phyloP scores from a whole-genome alignment of 495 filamentous ascomycete genomes.

The Penicillium robsamsonii region DNA sequence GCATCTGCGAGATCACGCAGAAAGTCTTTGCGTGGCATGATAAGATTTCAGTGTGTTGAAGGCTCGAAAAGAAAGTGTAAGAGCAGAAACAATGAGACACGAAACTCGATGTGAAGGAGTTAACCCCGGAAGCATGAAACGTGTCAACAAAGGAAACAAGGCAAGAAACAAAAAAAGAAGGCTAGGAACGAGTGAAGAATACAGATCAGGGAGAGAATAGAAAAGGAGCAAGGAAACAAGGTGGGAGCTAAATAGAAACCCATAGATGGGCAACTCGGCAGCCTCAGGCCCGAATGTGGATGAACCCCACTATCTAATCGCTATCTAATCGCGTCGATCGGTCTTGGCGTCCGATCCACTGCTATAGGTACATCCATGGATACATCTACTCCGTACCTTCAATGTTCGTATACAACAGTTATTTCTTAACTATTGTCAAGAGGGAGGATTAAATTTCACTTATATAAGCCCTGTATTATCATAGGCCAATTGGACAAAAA shows the following conservation, averaged over 20 bases:
- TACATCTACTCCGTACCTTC: no score
- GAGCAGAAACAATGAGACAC: neutral
- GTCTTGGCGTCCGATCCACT: neutral
- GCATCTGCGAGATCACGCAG: conserved; percentile 50
- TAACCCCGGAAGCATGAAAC: neutral
- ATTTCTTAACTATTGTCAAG: no score
- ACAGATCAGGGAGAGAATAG: neutral
- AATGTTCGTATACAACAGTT: no score
- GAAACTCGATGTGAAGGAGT: neutral
- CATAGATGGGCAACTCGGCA: neutral
- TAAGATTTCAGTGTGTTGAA: neutral
- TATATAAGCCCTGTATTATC: no score
- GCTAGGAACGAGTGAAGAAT: neutral
- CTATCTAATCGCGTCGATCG: neutral
- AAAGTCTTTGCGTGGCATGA: conserved; percentile 59
- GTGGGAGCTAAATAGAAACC: neutral
- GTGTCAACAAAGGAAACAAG: neutral
- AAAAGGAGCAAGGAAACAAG: neutral
- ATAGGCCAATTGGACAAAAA: no score
- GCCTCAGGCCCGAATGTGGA: neutral
- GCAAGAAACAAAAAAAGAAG: neutral
- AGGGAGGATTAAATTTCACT: no score
- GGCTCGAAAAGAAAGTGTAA: neutral
- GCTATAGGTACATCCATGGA: neutral
- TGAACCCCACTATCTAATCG: neutral